These are phyloP conservation scores for Tolypocladium inflatum DNA, from an alignment of 2,329 filamentous ascomycete species.

Conservation along the genomic window DNA sequence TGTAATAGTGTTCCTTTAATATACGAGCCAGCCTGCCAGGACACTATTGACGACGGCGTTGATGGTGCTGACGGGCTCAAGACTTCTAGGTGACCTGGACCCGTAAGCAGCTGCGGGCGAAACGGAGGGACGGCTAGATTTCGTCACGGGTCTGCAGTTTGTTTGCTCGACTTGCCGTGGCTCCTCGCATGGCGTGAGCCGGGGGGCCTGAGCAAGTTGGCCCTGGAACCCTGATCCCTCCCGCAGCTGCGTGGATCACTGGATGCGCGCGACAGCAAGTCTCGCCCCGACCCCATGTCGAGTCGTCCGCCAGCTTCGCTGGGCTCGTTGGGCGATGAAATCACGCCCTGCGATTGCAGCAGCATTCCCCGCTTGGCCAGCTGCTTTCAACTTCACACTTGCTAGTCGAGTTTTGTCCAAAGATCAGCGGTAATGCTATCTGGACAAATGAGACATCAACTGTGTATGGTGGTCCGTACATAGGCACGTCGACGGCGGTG, in stretches of 20 bases:
- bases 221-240: slow-evolving; percentile 3
- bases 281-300: neutral
- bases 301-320: neutral
- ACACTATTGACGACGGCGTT: neutral
- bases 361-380: neutral
- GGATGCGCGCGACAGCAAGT: neutral
- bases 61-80: neutral
- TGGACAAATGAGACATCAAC: neutral
- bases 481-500: neutral
- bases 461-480: neutral
- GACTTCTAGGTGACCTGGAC: neutral
- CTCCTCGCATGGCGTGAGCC: neutral
- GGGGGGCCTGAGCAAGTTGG: neutral
- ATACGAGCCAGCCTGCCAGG: neutral
- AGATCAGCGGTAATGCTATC: neutral
- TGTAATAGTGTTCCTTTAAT: neutral
- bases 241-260: slow-evolving; percentile 4
- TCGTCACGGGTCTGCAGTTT: neutral
- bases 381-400: neutral
- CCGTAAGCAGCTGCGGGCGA: neutral
- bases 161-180: neutral
- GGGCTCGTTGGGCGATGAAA: neutral
- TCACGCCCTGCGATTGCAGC: neutral
- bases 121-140: neutral
- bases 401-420: neutral